These are phyloP conservation scores for Selaginella moellendorffii DNA, from an alignment of 75 land plant genomes.

Conservation along the genomic window DNA sequence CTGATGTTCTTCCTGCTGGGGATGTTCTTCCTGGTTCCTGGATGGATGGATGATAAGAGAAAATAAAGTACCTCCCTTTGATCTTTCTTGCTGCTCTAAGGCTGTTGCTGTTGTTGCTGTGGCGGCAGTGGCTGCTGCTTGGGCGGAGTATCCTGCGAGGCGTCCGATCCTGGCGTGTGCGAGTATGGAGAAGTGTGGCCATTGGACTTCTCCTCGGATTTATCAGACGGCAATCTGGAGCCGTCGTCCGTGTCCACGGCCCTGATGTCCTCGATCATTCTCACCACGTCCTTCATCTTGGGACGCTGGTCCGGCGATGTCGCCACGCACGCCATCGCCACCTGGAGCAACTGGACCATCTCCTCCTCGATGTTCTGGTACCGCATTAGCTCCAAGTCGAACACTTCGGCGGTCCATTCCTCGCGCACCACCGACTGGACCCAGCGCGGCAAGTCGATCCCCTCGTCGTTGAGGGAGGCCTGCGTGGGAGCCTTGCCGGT, in stretches of 20 bases:
- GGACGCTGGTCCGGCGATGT: slow-evolving; percentile 1
- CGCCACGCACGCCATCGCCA: slow-evolving; percentile 3
- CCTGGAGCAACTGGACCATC: slow-evolving; percentile 24
- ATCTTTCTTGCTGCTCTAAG: too few relatives aligned
- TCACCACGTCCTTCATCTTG: slow-evolving; percentile 2
- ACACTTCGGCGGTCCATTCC: slow-evolving; percentile 74
- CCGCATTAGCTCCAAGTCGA: slow-evolving; percentile 64
- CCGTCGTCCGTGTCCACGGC: background rate
- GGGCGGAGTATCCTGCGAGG: background rate
- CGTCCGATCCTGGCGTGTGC: background rate
- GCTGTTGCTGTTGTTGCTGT: too few relatives aligned
- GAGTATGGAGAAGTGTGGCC: background rate
- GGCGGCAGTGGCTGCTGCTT: background rate
- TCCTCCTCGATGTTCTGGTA: slow-evolving; percentile 56
- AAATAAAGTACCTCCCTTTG: too few relatives aligned
- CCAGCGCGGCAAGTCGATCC: slow-evolving; percentile 37
- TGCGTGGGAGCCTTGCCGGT: slow-evolving; percentile 32
- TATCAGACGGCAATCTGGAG: background rate
- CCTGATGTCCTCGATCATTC: slow-evolving; percentile 10
- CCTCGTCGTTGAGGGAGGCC: slow-evolving; percentile 48
- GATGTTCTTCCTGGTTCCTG: too few relatives aligned
- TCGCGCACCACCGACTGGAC: slow-evolving; percentile 43
- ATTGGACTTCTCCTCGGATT: background rate
- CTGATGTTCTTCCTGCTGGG: background rate
- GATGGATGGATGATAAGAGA: too few relatives aligned